Evolutionary conservation across 805 yeast genomes (phyloP).

Genomic region (Wickerhamomyces queroliae): DNA sequence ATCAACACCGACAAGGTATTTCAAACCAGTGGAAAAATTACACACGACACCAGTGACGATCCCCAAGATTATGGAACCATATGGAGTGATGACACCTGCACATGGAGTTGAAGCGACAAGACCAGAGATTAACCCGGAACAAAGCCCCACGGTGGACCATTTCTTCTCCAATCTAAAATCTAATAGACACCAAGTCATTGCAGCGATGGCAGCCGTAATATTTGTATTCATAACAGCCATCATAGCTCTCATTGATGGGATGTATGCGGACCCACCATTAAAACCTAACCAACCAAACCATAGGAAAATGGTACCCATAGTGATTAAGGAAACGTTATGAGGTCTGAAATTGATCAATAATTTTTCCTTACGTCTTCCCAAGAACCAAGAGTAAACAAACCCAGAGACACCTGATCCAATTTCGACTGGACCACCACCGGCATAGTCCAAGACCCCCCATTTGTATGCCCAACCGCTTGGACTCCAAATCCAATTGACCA

Average conservation of each 20-base stretch:
- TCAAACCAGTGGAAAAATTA: constrained; percentile 85
- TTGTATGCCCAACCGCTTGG: constrained; percentile 87
- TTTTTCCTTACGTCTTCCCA: constrained; percentile 73
- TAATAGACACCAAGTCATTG: constrained; percentile 83
- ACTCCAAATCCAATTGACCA: constrained; percentile 96
- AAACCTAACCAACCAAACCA: constrained; percentile 98
- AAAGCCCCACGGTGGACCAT: constrained; percentile 92
- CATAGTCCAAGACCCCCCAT: constrained; percentile 93
- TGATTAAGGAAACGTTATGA: constrained; percentile 87
- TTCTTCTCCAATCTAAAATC: constrained; percentile 86
- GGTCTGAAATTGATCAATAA: constrained; percentile 86
- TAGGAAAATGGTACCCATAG: constrained; percentile 78
- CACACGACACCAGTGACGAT: constrained; percentile 75
- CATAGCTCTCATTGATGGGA: constrained; percentile 77
- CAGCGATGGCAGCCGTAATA: constrained; percentile 84
- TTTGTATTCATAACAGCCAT: constrained; percentile 92
- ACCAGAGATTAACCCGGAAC: constrained; percentile 95
- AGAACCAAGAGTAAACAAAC: constrained; percentile 72
- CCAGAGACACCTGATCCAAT: constrained; percentile 89
- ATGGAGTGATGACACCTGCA: constrained; percentile 83
- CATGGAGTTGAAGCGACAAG: constrained; percentile 96
- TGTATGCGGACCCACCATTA: constrained; percentile 84
- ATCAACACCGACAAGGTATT: constrained; percentile 75
- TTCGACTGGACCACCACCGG: constrained; percentile 98
- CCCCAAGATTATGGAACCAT: constrained; percentile 88